Evolutionary conservation across 2,329 filamentous ascomycete species (phyloP), one percentile per base, ranked within the genome.

Genomic region (Beauveria rudraprayagi): DNA sequence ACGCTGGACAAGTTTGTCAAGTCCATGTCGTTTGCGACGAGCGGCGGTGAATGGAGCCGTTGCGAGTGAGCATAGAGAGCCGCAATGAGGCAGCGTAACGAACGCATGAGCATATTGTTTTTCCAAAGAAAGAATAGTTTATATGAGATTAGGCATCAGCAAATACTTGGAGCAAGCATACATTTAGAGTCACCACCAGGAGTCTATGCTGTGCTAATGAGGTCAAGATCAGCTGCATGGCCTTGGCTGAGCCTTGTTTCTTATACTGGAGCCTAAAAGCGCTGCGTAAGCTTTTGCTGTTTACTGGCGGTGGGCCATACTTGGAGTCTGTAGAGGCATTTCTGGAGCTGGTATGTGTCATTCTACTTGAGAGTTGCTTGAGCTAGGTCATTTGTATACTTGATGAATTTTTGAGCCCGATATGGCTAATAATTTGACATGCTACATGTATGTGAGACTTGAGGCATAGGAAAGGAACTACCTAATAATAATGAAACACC

Each of bases 1-100:
- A 81, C 70, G 64, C 70, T 95, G 63, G 76, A 78, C 64, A 81
- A 79, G 11, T 96, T 93, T 73, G 81, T 97, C 16, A 77, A 89
- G 34, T 90, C 89, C 65, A 75, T 96, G 68, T 81, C 78, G 55
- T 96, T 94, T 80, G 89, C 89, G 2, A 81, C 80, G 66, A 73
- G 71, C 9, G 90, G 89, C 16, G 92, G 92, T 1, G 73, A 82
- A 52, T 97, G 92, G 92, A 78, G 80, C 60, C 70, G 80, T 63
- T 95, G 47, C 24, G 34, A 22, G 24, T 50, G n/a, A 48, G 52
- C 9, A 0, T 24, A 34, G 30, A 34, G 16, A 26, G 3, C 10
- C n/a, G 26, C 17, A 9, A 43, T 16, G 14, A n/a, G 6, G 52
- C 34, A 19, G n/a, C 22, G 22, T 43, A 44, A 24, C 2, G 30